Conservation (phyloP, 139 green algal genomes). For the Diplosphaera chodatii region DNA sequence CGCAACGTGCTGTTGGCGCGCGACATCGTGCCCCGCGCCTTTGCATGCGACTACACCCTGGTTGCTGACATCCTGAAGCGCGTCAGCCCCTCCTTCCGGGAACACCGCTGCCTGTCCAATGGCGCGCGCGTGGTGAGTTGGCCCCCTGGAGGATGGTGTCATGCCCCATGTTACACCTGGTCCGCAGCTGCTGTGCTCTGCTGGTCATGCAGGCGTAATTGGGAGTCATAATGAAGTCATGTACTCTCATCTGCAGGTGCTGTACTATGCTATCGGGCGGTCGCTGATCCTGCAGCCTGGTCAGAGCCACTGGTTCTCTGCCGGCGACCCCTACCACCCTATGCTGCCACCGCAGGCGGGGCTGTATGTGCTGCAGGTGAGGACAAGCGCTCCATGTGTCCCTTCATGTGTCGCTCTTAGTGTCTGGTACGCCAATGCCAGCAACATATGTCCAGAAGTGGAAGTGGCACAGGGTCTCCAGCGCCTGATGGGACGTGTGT, state of each 20-base stretch:
- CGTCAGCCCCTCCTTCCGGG: constrained; percentile 59
- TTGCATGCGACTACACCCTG: constrained; percentile 92
- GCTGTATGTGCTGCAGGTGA: constrained; percentile 58
- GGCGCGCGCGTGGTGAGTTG: constrained; percentile 26
- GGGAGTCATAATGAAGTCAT: no score
- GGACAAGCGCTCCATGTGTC: no score
- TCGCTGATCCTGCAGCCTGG: constrained; percentile 86
- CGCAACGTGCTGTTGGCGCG: constrained; percentile 69
- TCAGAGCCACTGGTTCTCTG: constrained; percentile 36
- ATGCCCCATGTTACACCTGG: no score
- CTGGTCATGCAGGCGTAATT: no score
- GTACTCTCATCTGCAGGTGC: constrained; percentile 27
- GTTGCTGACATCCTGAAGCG: constrained; percentile 67
- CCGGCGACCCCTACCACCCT: constrained; percentile 46
- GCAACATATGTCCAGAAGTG: no score
- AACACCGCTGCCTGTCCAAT: constrained; percentile 63
- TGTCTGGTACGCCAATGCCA: no score
- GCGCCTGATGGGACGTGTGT: no score
- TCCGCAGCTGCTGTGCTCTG: no score
- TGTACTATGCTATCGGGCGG: constrained; percentile 87
- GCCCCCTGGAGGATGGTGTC: no score
- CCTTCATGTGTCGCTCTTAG: no score
- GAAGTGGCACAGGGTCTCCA: no score
- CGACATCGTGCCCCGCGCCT: constrained; percentile 95
- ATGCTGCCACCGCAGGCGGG: constrained; percentile 72